A percentile compares a stretch with the other conserved stretches of the same genome.
Evolutionary conservation across 2,329 filamentous ascomycete species (phyloP).

Genomic region (Monosporascus ibericus): DNA sequence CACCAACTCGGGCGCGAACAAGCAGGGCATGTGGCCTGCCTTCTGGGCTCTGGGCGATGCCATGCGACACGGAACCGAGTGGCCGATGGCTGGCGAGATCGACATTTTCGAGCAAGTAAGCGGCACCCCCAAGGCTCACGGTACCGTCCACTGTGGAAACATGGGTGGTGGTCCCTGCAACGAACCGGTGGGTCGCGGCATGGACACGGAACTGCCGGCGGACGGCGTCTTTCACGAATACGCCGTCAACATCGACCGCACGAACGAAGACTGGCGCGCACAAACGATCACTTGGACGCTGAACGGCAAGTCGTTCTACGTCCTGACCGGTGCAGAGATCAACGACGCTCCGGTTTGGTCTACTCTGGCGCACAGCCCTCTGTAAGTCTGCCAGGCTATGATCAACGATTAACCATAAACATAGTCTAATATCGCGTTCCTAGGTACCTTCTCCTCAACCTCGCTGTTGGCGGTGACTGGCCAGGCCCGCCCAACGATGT

Average conservation of each 20-base stretch:
- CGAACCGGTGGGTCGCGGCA: conserved; percentile 39
- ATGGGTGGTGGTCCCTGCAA: conserved; percentile 42
- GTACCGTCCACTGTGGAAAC: conserved; percentile 46
- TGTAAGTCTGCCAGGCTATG: conserved; percentile 23
- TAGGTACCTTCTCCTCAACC: conserved; percentile 44
- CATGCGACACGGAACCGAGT: conserved; percentile 39
- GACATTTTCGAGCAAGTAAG: conserved; percentile 54
- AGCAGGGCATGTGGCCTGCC: conserved; percentile 53
- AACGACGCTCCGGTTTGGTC: conserved; percentile 42
- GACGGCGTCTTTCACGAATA: conserved; percentile 41
- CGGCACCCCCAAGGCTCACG: conserved; percentile 39
- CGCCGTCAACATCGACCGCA: conserved; percentile 44
- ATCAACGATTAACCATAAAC: not conserved
- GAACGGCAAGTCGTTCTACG: conserved; percentile 38
- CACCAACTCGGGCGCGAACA: conserved; percentile 26
- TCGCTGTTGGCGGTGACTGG: conserved; percentile 50
- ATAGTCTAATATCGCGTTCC: not conserved
- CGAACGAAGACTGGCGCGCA: conserved; percentile 34
- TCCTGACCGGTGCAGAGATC: conserved; percentile 38
- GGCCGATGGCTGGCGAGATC: conserved; percentile 51
- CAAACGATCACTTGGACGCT: conserved; percentile 48
- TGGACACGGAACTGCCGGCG: conserved; percentile 29
- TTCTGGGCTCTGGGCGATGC: conserved; percentile 52
- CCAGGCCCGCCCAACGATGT: conserved; percentile 22
- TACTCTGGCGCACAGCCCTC: conserved; percentile 41